Base-by-base conservation (phyloP, 352 stramenopile genomes). In the Ophiocytium majus region DNA sequence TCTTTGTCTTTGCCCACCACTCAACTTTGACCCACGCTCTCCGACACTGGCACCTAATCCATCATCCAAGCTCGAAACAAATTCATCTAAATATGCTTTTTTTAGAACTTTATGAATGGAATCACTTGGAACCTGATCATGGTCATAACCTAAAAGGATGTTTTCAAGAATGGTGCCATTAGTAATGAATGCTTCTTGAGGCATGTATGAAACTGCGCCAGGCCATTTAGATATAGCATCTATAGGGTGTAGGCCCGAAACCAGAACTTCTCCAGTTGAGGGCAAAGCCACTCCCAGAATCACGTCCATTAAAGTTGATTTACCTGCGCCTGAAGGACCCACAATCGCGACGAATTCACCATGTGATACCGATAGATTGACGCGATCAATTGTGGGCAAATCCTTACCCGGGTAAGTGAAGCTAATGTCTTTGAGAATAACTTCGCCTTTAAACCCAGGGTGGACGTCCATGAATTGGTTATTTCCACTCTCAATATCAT, bases 1-100 rank as follows among this genome's bases (percentile, higher is more conserved):
- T n/a, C 71, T 10, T 81, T 90, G 87, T 76, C 85, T 86, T 36
- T 90, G 85, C 28, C 87, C 87, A 23, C 88, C 85, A 14, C 82
- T 89, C 37, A 90, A 85, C 76, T 87, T 86, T 35, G 83, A 79
- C 50, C 71, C 71, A 10, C 71, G 71, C 71, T 79, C 10, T n/a
- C 71, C 71, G 10, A 79, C 10, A n/a, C 19, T 79, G 31, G 71
- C 23, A 10, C 10, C 31, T 10, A 32, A 63, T n/a, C 71, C 71
- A 10, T 79, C 71, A 10, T 10, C 10, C 34, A 79, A 23, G 31
- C 34, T 23, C 31, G 19, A 19, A 19, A 79, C 71, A 23, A 79
- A 79, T 10, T 63, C 71, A 19, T 79, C 10, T 10, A 79, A 19
- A 19, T 79, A 19, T 10, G 71, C 31, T 19, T 19, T 23, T 10